Evolutionary conservation across 2,329 filamentous ascomycete genomes (phyloP), one percentile per base, ranked within the genome.

Genomic region (Fusarium sp.): DNA sequence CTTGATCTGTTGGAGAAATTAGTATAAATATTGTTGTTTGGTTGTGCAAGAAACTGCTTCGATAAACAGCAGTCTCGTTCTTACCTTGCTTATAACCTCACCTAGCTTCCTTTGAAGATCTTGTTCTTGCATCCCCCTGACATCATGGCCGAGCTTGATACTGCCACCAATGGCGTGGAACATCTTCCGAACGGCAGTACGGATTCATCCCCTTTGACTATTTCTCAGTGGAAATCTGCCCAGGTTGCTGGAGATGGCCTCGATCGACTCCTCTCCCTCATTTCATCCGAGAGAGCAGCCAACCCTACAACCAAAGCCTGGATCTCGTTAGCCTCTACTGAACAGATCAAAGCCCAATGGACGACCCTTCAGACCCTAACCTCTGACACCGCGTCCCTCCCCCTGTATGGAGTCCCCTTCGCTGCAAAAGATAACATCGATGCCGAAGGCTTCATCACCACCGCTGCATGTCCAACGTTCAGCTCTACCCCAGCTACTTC

Each of bases 381-480:
- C 4, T 11, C 66, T 22, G 60, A 69, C 9, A 6, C 55, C 10
- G 20, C 56, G 17, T 56, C 66, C 1, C 66, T 90, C 81, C 86
- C 87, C 13, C 82, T 90, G 3, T 90, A 85, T 66, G 89, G 89
- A 20, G 82, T 90, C 6, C 89, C 89, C 0, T 90, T 90, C 71
- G 87, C 85, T 4, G 83, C 87, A 61, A 90, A 90, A 71, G 88
- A 90, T 70, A 88, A 86, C 47, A 89, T 90, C 58, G 87, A 90
- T 66, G 82, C 87, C 22, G 81, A 83, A 18, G 84, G 86, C 4
- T 81, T 89, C 24, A 79, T 81, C 12, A 90, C 88, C 7, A 90
- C 88, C 2, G 86, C 85, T 3, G 88, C 84, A 15, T 90, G 88
- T 68, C 86, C 85, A 31, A 81, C 82, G 17, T 85, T 88, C 39